A percentile compares a stretch with the other conserved stretches of the same genome.
These are phyloP conservation scores for Stylonectria norvegica DNA, from an alignment of 2,329 filamentous ascomycete genomes.

Conservation along the genomic window DNA sequence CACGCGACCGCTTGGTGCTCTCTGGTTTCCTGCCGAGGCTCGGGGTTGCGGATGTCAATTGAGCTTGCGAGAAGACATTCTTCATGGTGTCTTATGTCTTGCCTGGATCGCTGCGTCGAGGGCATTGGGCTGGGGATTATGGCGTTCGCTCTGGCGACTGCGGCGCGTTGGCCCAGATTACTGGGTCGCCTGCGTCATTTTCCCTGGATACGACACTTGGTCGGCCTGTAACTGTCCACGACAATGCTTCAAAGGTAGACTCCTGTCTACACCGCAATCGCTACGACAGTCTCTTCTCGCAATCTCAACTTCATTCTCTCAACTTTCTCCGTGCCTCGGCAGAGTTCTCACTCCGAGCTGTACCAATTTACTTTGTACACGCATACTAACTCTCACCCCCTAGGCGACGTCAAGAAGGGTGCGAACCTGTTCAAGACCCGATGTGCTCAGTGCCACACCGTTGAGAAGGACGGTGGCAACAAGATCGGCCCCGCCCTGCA, in stretches of 20 bases:
- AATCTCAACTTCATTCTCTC: too few species aligned
- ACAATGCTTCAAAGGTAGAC: slow-evolving; percentile 15
- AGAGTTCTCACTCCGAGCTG: too few species aligned
- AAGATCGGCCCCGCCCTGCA: slow-evolving; percentile 97
- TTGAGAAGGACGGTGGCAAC: slow-evolving; percentile 87
- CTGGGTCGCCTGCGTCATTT: slow-evolving; percentile 34
- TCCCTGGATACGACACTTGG: slow-evolving; percentile 17
- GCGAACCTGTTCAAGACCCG: slow-evolving; percentile 99
- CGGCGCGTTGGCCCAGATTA: slow-evolving; percentile 7
- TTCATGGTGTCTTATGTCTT: too few species aligned
- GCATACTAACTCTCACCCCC: slow-evolving; percentile 31
- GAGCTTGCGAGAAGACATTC: slow-evolving; percentile 10
- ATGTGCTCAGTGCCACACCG: slow-evolving; percentile 97
- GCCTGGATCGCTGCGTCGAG: slow-evolving; percentile 6
- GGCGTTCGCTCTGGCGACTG: background rate
- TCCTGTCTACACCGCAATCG: too few species aligned
- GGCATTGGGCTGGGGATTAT: background rate
- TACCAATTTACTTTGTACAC: too few species aligned
- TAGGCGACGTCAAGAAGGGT: slow-evolving; percentile 94
- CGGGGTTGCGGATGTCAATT: slow-evolving; percentile 19
- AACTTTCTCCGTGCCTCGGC: too few species aligned
- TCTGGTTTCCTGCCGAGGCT: slow-evolving; percentile 3
- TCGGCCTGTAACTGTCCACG: slow-evolving; percentile 13
- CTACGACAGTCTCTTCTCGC: too few species aligned
- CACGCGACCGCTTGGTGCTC: slow-evolving; percentile 5